A percentile compares a stretch with the other conserved stretches of the same genome.
phyloP scores from a whole-genome alignment of 768 basidiomycete species.

The Podaxis sp. region DNA sequence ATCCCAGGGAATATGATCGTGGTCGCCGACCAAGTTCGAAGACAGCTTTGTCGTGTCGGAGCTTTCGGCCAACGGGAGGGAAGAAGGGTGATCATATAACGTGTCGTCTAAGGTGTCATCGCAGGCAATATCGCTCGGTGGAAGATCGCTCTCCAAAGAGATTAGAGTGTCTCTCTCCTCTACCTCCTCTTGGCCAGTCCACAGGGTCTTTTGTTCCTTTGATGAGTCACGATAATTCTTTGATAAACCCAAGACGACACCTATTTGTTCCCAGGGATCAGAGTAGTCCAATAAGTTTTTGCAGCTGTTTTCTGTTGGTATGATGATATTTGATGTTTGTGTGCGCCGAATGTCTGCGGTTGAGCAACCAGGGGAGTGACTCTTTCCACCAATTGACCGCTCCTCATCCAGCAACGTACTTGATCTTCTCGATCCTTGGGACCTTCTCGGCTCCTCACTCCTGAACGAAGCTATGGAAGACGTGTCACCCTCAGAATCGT shows the following conservation, averaged over 20 bases:
- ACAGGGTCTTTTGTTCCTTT: background rate
- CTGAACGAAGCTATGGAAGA: background rate
- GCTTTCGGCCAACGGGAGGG: constrained; percentile 10
- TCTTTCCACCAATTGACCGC: background rate
- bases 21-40: background rate
- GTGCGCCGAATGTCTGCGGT: too few species aligned
- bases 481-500: background rate
- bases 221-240: background rate
- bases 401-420: background rate
- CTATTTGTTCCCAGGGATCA: constrained; percentile 11
- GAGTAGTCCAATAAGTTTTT: constrained; percentile 10
- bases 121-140: constrained; percentile 8
- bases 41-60: background rate
- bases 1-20: background rate
- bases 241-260: background rate
- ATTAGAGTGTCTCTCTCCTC: background rate
- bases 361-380: background rate
- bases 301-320: background rate
- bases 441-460: background rate
- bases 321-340: background rate
- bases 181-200: background rate
- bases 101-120: background rate
- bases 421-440: too few species aligned
- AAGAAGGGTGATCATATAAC: background rate
- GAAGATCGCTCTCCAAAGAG: constrained; percentile 4